Percentiles rank a stretch among this genome's conserved stretches.
These are phyloP conservation scores for Suillus decipiens DNA, from an alignment of 768 basidiomycete genomes.

Conservation along the genomic window DNA sequence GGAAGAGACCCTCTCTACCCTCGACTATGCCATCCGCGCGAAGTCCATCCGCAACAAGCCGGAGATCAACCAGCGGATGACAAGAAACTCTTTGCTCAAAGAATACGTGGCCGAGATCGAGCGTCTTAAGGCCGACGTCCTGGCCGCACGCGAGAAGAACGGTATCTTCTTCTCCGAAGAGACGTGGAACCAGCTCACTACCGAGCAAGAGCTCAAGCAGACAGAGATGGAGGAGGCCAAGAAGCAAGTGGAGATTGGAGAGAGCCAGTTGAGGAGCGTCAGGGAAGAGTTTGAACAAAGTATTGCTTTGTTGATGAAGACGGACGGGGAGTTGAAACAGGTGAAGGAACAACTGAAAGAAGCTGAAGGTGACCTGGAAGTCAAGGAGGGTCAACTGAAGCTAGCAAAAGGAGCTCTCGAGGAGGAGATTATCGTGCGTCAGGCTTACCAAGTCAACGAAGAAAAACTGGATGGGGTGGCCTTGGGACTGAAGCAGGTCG, in stretches of 20 bases:
- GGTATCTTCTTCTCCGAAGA: constrained; percentile 94
- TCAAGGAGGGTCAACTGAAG: constrained; percentile 59
- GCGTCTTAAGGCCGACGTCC: constrained; percentile 83
- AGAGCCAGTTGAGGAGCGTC: constrained; percentile 75
- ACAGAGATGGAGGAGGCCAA: constrained; percentile 82
- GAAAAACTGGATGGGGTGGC: constrained; percentile 71
- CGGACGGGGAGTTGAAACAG: constrained; percentile 73
- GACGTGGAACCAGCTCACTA: constrained; percentile 80
- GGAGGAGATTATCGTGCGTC: constrained; percentile 77
- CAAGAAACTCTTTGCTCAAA: constrained; percentile 86
- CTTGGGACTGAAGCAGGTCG: constrained; percentile 60
- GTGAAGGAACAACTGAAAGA: constrained; percentile 57
- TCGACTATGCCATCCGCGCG: constrained; percentile 94
- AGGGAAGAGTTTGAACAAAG: constrained; percentile 93
- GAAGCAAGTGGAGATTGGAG: constrained; percentile 81
- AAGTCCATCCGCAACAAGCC: constrained; percentile 96
- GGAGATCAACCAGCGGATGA: constrained; percentile 93
- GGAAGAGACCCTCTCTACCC: constrained; percentile 96
- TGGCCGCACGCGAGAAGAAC: constrained; percentile 94
- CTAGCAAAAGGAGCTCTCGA: constrained; percentile 62
- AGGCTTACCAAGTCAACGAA: constrained; percentile 80
- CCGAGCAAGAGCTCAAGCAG: constrained; percentile 74
- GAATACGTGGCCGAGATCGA: constrained; percentile 95
- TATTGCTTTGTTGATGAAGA: constrained; percentile 70
- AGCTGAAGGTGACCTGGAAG: constrained; percentile 52